phyloP scores from a whole-genome alignment of 2,329 filamentous ascomycete species.

The Ophiostoma sp. region DNA sequence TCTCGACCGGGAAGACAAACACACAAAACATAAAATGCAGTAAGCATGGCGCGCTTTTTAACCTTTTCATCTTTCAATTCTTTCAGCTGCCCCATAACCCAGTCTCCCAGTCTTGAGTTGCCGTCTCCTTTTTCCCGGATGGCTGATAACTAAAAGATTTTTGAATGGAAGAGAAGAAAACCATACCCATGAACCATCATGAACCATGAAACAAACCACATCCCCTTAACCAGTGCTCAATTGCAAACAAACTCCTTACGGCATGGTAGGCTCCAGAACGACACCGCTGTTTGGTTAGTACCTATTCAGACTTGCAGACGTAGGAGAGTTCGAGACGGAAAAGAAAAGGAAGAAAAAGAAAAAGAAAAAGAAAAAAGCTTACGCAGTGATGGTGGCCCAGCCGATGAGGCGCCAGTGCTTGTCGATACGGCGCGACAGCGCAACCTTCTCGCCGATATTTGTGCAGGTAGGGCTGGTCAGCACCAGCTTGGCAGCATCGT shows the following conservation, averaged over 20 bases:
- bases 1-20: neutral
- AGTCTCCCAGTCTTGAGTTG: slow-evolving; percentile 6
- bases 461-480: slow-evolving; percentile 94
- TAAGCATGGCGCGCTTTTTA: slow-evolving; percentile 7
- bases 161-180: neutral
- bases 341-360: neutral
- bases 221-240: neutral
- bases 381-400: slow-evolving; percentile 76
- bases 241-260: slow-evolving; percentile 18
- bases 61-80: neutral
- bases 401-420: slow-evolving; percentile 98
- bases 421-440: slow-evolving; percentile 90
- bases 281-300: slow-evolving; percentile 26
- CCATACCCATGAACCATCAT: neutral
- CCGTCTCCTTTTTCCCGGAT: slow-evolving; percentile 3
- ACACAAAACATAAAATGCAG: neutral
- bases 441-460: slow-evolving; percentile 96
- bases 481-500: slow-evolving; percentile 91
- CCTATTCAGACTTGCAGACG: neutral
- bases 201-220: slow-evolving; percentile 6
- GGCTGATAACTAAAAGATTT: slow-evolving; percentile 8
- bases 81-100: neutral
- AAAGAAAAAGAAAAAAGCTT: slow-evolving; percentile 36
- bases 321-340: too few relatives aligned
- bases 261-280: slow-evolving; percentile 27